Base-by-base conservation (phyloP, 1,284 basidiomycete genomes). In the Schizophyllum amplum region DNA sequence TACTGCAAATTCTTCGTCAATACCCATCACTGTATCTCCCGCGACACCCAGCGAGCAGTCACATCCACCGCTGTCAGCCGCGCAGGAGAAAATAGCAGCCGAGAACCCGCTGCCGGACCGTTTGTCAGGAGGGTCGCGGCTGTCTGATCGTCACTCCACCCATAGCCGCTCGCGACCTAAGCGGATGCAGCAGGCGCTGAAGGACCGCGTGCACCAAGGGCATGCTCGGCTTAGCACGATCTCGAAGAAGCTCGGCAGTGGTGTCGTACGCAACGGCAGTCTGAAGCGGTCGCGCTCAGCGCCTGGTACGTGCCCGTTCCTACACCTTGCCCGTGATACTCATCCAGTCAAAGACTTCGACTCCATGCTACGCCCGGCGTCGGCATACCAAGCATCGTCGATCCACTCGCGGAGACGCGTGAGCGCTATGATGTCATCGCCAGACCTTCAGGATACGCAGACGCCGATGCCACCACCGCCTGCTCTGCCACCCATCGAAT, bases 351-450 rank as follows among this genome's bases (percentile, higher is more conserved):
- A 60, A 86, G 86, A 90, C 63, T 85, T 90, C 60, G 79, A 86
- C 60, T 78, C 79, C 2, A 75, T 81, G 5, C 71, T 87, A 15
- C 77, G 77, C 7, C 48, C 81, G 81, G 27, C 77, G 79, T 50
- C 24, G 4, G 77, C 81, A 1, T 90, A 87, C 63, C 89, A 92
- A 67, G 92, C 92, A 0, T 94, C 92, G 0, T 94, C 91, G 0
- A 92, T 93, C 55, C 90, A 92, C 66, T 88, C 90, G 0, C 83
- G 91, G 53, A 79, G 83, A 54, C 77, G 82, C 0, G 65, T 81
- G 46, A 75, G 75, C 55, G 80, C 79, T 5, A 72, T 82, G 57
- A 74, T 66, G 27, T 70, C 76, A 21, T 70, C 74, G 49, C 68
- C 62, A 70, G 20, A 68, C 71, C 2, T 66, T 60, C 1, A 69